Percentiles rank a stretch among this genome's conserved stretches.
Evolutionary conservation across 352 stramenopile species (phyloP).

Genomic region (Phytophthora ramorum): DNA sequence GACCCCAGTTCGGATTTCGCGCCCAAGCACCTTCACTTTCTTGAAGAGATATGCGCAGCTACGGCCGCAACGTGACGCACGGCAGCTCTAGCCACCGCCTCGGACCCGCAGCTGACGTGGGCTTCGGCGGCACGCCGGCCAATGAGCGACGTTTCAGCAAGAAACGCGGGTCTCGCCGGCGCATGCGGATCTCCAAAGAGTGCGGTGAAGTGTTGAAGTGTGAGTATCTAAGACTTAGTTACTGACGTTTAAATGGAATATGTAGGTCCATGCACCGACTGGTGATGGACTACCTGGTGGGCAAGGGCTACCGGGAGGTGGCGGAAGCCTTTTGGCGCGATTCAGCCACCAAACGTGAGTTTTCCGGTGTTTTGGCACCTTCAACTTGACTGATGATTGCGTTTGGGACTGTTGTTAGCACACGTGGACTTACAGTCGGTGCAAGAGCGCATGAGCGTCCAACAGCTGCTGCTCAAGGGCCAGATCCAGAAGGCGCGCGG

Average conservation of each 20-base stretch:
- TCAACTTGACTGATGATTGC: conserved; percentile 20
- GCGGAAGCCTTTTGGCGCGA: conserved; percentile 79
- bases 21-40: conserved; percentile 13
- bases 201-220: conserved; percentile 21
- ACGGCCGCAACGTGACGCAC: conserved; percentile 26
- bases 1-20: conserved; percentile 41
- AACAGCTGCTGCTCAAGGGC: conserved; percentile 69
- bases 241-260: conserved; percentile 14
- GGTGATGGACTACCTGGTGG: conserved; percentile 86
- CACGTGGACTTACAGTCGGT: conserved; percentile 79
- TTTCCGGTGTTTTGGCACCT: conserved; percentile 11
- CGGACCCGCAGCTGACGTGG: conserved; percentile 16
- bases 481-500: conserved; percentile 64
- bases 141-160: conserved; percentile 34
- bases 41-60: conserved; percentile 23
- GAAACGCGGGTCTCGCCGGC: conserved; percentile 40
- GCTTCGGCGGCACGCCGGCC: conserved; percentile 14
- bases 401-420: conserved; percentile 45
- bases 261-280: conserved; percentile 77
- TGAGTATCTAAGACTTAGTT: background rate
- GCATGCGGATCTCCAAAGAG: conserved; percentile 78
- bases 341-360: conserved; percentile 72
- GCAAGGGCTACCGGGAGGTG: conserved; percentile 79
- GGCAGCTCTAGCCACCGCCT: conserved; percentile 27
- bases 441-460: conserved; percentile 74